Evolutionary conservation across 805 yeast species (phyloP).

Genomic region (Grigorovia jiainica): DNA sequence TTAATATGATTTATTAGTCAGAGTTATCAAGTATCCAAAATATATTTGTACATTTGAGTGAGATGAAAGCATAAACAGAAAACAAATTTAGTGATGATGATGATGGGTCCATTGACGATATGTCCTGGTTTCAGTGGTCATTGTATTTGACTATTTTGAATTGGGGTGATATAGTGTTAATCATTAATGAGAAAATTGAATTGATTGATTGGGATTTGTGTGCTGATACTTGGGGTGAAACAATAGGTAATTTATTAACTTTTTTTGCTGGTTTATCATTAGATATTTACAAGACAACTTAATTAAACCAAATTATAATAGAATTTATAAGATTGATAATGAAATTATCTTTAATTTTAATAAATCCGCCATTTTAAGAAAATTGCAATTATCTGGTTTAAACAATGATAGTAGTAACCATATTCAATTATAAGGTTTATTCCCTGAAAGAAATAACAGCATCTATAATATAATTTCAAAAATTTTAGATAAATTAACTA

Average conservation of each 20-base stretch:
- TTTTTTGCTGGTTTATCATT: constrained; percentile 12
- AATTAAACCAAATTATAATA: constrained; percentile 19
- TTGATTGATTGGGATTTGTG: constrained; percentile 26
- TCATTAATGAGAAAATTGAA: constrained; percentile 16
- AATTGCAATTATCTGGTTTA: no score
- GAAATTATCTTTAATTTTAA: constrained; percentile 20
- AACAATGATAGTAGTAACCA: constrained; percentile 12
- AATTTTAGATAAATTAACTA: constrained; percentile 9
- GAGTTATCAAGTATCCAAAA: no score
- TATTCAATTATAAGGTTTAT: neutral
- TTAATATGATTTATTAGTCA: no score
- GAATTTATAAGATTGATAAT: constrained; percentile 6
- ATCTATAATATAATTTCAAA: constrained; percentile 6
- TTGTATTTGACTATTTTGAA: constrained; percentile 7
- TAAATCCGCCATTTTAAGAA: constrained; percentile 16
- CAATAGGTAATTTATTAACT: constrained; percentile 18
- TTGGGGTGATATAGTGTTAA: constrained; percentile 15
- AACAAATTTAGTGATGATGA: no score
- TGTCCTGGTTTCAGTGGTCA: constrained; percentile 6
- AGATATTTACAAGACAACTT: constrained; percentile 24
- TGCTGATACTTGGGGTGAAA: constrained; percentile 17
- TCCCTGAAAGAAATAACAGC: neutral
- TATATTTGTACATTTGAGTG: no score
- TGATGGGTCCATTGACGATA: constrained; percentile 1
- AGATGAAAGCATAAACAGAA: no score